Percentiles rank a stretch among this genome's conserved stretches.
phyloP scores from a whole-genome alignment of 257 asterid species.

The Thymus quinquecostatus region DNA sequence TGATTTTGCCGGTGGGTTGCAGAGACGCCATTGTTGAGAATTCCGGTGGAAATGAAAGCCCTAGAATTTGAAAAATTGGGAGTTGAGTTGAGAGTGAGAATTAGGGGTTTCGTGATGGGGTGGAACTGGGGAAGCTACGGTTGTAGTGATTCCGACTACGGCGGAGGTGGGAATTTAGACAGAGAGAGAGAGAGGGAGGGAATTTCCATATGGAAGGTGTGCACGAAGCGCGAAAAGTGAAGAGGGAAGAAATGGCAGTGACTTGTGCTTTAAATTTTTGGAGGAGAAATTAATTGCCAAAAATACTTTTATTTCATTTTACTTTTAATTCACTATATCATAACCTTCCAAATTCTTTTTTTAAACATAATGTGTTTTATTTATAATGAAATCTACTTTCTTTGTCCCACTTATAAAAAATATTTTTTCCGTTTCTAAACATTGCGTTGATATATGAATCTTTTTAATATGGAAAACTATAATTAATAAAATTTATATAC shows the following conservation, averaged over 20 bases:
- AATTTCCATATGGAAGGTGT: conserved; percentile 12
- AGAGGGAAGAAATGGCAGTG: not conserved
- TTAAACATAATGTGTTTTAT: too few species aligned
- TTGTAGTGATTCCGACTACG: conserved; percentile 6
- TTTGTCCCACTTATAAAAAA: too few species aligned
- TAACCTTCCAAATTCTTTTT: too few species aligned
- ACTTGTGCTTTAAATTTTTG: too few species aligned
- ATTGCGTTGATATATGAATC: too few species aligned
- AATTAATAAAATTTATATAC: too few species aligned
- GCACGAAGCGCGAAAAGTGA: conserved; percentile 20
- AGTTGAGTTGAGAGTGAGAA: conserved; percentile 8
- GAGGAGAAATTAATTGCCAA: too few species aligned
- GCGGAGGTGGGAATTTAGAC: conserved; percentile 25
- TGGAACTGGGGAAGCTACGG: conserved; percentile 6
- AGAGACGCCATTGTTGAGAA: conserved; percentile 52
- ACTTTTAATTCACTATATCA: too few species aligned
- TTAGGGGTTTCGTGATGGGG: not conserved
- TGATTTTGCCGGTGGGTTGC: conserved; percentile 69
- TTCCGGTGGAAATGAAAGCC: conserved; percentile 31
- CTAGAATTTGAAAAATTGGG: conserved; percentile 27
- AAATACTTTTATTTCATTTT: too few species aligned
- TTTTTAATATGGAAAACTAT: too few species aligned
- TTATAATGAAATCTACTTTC: too few species aligned
- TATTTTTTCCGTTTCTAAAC: too few species aligned
- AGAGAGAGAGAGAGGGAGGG: conserved; percentile 24